phyloP scores from a whole-genome alignment of 2,329 filamentous ascomycete genomes.

The Trichophyton schoenleinii region DNA sequence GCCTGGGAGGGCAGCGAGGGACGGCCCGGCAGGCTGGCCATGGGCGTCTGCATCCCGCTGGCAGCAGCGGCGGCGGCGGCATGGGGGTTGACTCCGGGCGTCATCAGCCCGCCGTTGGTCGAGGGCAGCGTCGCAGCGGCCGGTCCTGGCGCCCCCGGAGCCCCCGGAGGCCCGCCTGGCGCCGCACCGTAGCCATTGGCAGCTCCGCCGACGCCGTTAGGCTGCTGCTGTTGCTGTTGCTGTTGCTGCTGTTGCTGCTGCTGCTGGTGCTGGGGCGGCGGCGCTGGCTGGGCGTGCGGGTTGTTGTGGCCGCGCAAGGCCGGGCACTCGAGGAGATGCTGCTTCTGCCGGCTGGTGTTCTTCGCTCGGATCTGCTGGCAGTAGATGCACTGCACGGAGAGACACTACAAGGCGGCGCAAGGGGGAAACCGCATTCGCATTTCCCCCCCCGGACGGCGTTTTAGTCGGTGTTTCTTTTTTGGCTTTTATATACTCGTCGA shows the following conservation, averaged over 20 bases:
- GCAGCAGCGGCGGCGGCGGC: constrained; percentile 7
- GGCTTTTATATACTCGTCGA: background rate
- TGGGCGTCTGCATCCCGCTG: constrained; percentile 31
- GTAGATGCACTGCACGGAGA: constrained; percentile 42
- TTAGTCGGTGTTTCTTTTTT: background rate
- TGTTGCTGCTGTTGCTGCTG: background rate
- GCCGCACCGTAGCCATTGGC: constrained; percentile 34
- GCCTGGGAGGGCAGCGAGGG: constrained; percentile 30
- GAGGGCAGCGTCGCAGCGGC: constrained; percentile 27
- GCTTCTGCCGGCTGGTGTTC: constrained; percentile 41
- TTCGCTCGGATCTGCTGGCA: constrained; percentile 42
- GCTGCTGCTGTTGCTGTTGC: background rate
- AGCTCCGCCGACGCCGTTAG: constrained; percentile 27
- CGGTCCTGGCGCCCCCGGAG: constrained; percentile 21
- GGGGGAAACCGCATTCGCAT: background rate
- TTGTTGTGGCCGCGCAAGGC: constrained; percentile 36
- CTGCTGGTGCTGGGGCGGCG: constrained; percentile 9
- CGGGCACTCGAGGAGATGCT: constrained; percentile 40
- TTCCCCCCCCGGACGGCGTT: background rate
- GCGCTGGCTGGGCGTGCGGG: constrained; percentile 29
- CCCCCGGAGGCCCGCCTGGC: constrained; percentile 25
- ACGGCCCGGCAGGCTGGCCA: constrained; percentile 30
- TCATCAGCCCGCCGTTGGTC: constrained; percentile 32
- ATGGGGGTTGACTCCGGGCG: constrained; percentile 34
- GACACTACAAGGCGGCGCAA: constrained; percentile 26